Base-by-base conservation (phyloP, 306 rosid genomes). In the Astragalus glycyphyllos region DNA sequence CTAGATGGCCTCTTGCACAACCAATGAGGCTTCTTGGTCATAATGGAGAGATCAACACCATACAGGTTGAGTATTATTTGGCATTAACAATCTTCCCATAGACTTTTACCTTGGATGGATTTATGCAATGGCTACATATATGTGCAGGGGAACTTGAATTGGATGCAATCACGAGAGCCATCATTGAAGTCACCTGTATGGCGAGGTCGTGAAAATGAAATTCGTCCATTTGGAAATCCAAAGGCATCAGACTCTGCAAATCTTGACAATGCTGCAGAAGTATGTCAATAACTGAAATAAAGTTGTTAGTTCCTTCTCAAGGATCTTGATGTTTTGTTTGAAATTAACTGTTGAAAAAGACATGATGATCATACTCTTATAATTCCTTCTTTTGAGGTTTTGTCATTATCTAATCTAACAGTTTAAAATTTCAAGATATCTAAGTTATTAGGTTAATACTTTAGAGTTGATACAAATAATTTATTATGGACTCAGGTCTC, bases 1-100 rank as follows among this genome's bases (percentile, higher is more conserved):
- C 98, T 46, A 86, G 96, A 75, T 94, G 98, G 98, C 98, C 98
- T 78, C 98, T 94, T 78, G 98, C 98, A 20, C 98, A 94, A 80
- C 98, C 98, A 75, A 94, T 94, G 98, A 87, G 98, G 81, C 84
- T 94, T 78, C 95, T 94, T 73, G 98, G 98, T 74, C 98, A 94
- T 55, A 94, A 94, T 38, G 98, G 97, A 87, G 98, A 94, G 85
- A 94, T 94, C 69, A 94, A 94, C 78, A 94, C 98, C 65, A 83
- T 94, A 79, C 98, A 94, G 98, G 98, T 94, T 77, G 70, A 44
- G 62, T 7, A 80, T 57, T 64, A 32, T 80, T 57, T 75, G 71
- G 49, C 72, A 63, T 64, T 57, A 26, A 16, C 60, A 80, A 62
- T 29, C 15, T 62, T 20, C 54, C 59, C 53, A 31, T 73, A 40